Percentiles rank a stretch among this genome's conserved stretches.
phyloP scores from a whole-genome alignment of 305 asterid species.

The Solanum hybrid region DNA sequence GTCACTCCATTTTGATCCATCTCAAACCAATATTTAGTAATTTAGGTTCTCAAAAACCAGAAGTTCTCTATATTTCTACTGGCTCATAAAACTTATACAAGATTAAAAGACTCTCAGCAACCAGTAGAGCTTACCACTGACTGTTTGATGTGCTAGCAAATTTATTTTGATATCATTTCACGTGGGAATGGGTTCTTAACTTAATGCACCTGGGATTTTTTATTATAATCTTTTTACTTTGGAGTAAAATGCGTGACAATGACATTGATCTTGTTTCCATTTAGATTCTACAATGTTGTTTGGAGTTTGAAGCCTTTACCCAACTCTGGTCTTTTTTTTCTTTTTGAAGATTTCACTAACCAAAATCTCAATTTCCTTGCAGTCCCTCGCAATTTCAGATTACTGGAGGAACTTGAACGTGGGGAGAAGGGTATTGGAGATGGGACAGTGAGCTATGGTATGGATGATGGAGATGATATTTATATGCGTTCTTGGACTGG shows the following conservation, averaged over 20 bases:
- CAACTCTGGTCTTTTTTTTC: not conserved
- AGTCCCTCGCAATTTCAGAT: slow-evolving; percentile 88
- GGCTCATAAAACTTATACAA: not conserved
- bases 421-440: slow-evolving; percentile 90
- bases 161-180: not conserved
- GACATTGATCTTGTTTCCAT: not conserved
- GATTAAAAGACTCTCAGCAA: not conserved
- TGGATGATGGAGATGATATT: slow-evolving; percentile 82
- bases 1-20: not conserved
- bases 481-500: slow-evolving; percentile 91
- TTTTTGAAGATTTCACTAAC: not conserved
- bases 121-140: not conserved
- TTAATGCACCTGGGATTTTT: not conserved
- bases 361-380: slow-evolving; percentile 13
- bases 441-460: slow-evolving; percentile 84
- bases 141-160: not conserved
- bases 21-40: not conserved
- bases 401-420: slow-evolving; percentile 88
- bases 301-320: not conserved
- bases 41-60: not conserved
- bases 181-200: not conserved
- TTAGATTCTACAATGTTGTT: not conserved
- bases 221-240: not conserved
- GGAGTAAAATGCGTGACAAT: not conserved
- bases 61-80: not conserved